Evolutionary conservation across 2,329 filamentous ascomycete genomes (phyloP), one percentile per base, ranked within the genome.

Genomic region (Fusarium avenaceum): DNA sequence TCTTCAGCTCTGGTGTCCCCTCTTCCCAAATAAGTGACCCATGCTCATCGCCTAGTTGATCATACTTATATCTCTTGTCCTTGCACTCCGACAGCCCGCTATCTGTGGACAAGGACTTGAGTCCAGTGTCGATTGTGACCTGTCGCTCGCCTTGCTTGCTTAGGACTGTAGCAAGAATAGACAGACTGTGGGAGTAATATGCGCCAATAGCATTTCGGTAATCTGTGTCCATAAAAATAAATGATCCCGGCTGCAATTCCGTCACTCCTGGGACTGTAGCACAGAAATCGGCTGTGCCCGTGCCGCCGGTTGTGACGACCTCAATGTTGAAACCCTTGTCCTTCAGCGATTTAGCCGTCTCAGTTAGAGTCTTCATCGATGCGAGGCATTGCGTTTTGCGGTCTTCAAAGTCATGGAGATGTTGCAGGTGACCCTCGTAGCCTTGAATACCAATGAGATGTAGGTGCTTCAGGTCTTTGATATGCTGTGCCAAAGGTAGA

Each of bases 201-300:
- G 77, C 75, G 1, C 85, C 85, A 0, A 86, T 78, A 0, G 85
- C 85, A 51, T 84, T 83, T 4, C 84, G 80, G 66, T 87, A 87
- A 68, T 87, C 85, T 3, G 84, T 85, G 57, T 87, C 85, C 85
- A 87, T 87, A 71, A 87, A 86, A 56, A 87, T 80, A 60, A 87
- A 87, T 0, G 82, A 85, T 0, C 85, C 85, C 0, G 85, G 85
- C 68, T 87, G 85, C 3, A 87, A 76, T 67, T 87, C 85, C 2
- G 84, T 87, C 1, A 87, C 79, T 0, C 84, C 84, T 0, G 81
- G 79, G 0, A 85, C 83, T 75, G 57, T 79, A 3, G 80, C 84
- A 55, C 84, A 86, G 66, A 87, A 86, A 62, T 86, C 84, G 54
- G 58, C 55, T 2, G 69, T 71, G 1, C 69, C 69, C 0, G 69